These are phyloP conservation scores for Friedmanniomyces simplex DNA, from an alignment of 495 filamentous ascomycete species.

Conservation along the genomic window DNA sequence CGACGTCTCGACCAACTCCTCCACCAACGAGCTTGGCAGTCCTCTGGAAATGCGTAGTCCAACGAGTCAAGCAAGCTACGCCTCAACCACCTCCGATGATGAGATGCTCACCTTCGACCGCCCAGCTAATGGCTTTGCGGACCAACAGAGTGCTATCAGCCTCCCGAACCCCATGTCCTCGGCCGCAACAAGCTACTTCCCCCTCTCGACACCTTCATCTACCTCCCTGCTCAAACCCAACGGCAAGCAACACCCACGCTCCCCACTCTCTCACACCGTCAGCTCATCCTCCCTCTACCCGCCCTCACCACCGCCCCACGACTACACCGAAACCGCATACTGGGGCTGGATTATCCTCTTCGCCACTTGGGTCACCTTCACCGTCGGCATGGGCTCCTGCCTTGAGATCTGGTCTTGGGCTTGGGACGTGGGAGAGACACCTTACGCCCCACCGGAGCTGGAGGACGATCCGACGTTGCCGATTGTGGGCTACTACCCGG, in stretches of 20 bases:
- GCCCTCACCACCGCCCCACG: slow-evolving; percentile 45
- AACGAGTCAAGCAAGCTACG: slow-evolving; percentile 49
- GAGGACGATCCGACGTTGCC: slow-evolving; percentile 89
- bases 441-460: slow-evolving; percentile 82
- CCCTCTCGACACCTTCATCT: slow-evolving; percentile 21
- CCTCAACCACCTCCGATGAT: slow-evolving; percentile 70
- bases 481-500: slow-evolving; percentile 94
- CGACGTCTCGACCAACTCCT: not conserved
- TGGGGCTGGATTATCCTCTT: slow-evolving; percentile 92
- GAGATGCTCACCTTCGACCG: slow-evolving; percentile 50
- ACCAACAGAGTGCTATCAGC: slow-evolving; percentile 12
- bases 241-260: not conserved
- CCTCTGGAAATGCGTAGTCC: slow-evolving; percentile 39
- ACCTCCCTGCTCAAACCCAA: slow-evolving; percentile 54
- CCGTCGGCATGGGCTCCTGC: slow-evolving; percentile 89
- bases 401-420: slow-evolving; percentile 99
- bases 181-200: slow-evolving; percentile 46
- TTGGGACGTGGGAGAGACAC: slow-evolving; percentile 96
- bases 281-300: slow-evolving; percentile 36
- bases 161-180: slow-evolving; percentile 21
- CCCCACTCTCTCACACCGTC: slow-evolving; percentile 19
- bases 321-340: slow-evolving; percentile 87
- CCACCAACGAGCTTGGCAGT: slow-evolving; percentile 17
- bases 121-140: too few relatives aligned
- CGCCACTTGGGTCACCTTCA: slow-evolving; percentile 88